phyloP scores from a whole-genome alignment of 2,329 filamentous ascomycete genomes.

The Plenodomus lindquistii region DNA sequence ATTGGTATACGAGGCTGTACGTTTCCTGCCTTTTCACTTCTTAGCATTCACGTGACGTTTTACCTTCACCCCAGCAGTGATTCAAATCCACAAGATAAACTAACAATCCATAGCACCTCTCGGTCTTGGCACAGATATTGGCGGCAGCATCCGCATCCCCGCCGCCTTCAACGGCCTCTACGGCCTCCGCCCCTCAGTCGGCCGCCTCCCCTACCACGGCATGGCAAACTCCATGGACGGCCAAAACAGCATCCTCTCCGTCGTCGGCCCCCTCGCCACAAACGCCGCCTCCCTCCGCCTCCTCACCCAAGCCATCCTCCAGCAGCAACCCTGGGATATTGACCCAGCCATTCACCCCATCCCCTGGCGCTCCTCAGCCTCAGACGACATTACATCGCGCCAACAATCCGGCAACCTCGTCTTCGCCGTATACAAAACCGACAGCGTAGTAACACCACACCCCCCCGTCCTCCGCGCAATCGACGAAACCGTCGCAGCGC shows the following conservation, averaged over 20 bases:
- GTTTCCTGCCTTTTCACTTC: neutral
- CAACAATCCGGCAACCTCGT: conserved; percentile 20
- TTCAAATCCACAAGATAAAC: too few species aligned
- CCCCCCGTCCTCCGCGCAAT: conserved; percentile 44
- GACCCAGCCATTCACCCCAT: conserved; percentile 69
- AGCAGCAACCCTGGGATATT: conserved; percentile 64
- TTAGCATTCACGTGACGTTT: neutral
- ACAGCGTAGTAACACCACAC: conserved; percentile 41
- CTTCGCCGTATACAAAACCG: conserved; percentile 39
- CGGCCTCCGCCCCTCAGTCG: conserved; percentile 56
- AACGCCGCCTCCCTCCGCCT: conserved; percentile 60
- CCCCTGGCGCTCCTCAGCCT: conserved; percentile 61
- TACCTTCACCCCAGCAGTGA: neutral
- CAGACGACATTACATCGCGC: conserved; percentile 25
- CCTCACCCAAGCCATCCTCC: conserved; percentile 60
- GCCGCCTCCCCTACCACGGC: conserved; percentile 52
- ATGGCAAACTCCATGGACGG: conserved; percentile 66
- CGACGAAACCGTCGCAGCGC: conserved; percentile 23
- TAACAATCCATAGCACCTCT: conserved; percentile 42
- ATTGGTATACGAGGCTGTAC: conserved; percentile 58
- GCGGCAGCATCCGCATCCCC: conserved; percentile 62
- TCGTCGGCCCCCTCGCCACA: conserved; percentile 65
- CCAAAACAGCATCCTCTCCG: conserved; percentile 64
- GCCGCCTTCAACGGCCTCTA: conserved; percentile 63
- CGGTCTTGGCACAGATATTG: conserved; percentile 63